These are phyloP conservation scores for Ajuga reptans DNA, from an alignment of 305 asterid genomes.

Conservation along the genomic window DNA sequence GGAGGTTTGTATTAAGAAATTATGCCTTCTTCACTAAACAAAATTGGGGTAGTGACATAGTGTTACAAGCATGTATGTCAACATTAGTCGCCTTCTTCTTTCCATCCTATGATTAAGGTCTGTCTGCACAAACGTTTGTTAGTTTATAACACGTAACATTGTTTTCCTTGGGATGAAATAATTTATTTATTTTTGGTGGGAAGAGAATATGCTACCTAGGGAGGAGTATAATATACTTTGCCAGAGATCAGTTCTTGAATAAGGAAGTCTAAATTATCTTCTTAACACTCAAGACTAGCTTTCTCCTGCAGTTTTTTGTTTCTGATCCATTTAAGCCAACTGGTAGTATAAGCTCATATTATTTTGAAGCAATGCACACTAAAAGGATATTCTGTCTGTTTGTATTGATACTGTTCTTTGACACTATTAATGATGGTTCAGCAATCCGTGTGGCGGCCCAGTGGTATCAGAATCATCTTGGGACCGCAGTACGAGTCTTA, in stretches of 20 bases:
- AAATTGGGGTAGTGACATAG: neutral
- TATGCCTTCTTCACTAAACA: neutral
- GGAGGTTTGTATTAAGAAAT: neutral
- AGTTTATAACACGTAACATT: neutral
- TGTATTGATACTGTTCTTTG: conserved; percentile 15
- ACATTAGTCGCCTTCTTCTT: neutral
- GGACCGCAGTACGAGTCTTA: conserved; percentile 47
- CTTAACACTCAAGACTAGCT: neutral
- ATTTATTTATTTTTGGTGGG: neutral
- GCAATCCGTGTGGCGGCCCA: conserved; percentile 88
- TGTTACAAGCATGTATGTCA: neutral
- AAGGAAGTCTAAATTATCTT: neutral
- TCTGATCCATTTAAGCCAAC: neutral
- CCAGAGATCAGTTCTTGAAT: neutral
- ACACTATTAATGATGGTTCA: conserved; percentile 33
- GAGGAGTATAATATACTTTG: neutral
- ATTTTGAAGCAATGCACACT: neutral
- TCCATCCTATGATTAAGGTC: neutral
- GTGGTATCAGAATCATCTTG: conserved; percentile 95
- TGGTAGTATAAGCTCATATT: neutral
- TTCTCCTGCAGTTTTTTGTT: neutral
- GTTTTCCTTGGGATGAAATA: neutral
- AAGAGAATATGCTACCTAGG: neutral
- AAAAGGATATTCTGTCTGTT: neutral
- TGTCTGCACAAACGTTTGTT: neutral